Evolutionary conservation across 2,329 filamentous ascomycete genomes (phyloP), one percentile per base, ranked within the genome.

Genomic region (Ascochyta fabae): DNA sequence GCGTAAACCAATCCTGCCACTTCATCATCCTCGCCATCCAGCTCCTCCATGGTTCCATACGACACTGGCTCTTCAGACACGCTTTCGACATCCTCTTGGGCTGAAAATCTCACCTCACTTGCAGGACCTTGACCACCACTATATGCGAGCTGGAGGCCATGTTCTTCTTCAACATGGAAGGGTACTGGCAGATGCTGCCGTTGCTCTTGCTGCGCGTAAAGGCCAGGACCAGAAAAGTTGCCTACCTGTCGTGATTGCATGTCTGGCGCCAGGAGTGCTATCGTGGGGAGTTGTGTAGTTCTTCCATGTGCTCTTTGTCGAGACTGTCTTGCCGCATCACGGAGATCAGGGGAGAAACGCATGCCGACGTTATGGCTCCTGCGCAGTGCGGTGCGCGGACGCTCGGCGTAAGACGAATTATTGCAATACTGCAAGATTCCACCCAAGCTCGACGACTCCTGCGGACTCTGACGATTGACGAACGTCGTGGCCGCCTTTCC

Each of bases 201-300:
- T 24, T 61, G 56, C 40, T 55, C 63, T 53, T 73, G 72, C 41
- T 65, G 65, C 46, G 67, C 64, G 52, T 72, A 73, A 10, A 72
- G 62, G 39, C 62, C 63, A 9, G 54, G 60, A 1, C 63, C 61
- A 35, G 56, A 48, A 29, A 65, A 61, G 27, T 47, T 65, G 1
- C 57, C 53, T 26, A 59, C 31, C 12, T 27, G 31, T 15, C 53
- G 61, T 15, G 33, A 34, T n/a, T 42, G 46, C 40, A 35, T n/a
- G 15, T 55, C 31, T 45, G 57, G 19, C 38, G 51, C 41, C 22
- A 49, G 19, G 48, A 56, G 68, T 3, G 59, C 62, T 35, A 70
- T 62, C 10, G 48, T 62, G 12, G 64, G 56, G 23, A 47, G 27
- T 27, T 55, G 61, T 24, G 52, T 49, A 22, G 40, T 44, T 13